A percentile compares a stretch with the other conserved stretches of the same genome.
These are phyloP conservation scores for Brassica cretica DNA, from an alignment of 345 rosid genomes.

Conservation along the genomic window DNA sequence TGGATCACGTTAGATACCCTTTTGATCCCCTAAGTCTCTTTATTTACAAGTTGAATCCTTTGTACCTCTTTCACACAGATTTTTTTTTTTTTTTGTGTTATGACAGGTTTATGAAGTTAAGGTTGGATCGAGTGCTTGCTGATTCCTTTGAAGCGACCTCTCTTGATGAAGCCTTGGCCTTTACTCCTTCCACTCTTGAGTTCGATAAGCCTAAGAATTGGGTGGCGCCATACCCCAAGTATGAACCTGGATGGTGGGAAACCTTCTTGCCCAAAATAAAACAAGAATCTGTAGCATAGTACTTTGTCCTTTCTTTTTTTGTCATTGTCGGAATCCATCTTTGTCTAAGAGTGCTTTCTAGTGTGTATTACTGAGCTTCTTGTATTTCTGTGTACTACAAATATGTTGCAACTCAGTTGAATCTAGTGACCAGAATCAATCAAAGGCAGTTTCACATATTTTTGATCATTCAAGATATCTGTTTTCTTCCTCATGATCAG, in stretches of 20 bases:
- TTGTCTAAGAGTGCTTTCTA: slow-evolving; percentile 10
- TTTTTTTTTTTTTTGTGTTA: not conserved
- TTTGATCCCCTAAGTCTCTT: not conserved
- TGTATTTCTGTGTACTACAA: not conserved
- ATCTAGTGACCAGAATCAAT: not conserved
- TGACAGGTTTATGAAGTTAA: slow-evolving; percentile 88
- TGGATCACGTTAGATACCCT: slow-evolving; percentile 81
- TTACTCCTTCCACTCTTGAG: slow-evolving; percentile 60
- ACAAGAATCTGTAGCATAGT: slow-evolving; percentile 43
- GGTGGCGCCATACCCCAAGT: slow-evolving; percentile 93
- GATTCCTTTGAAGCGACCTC: slow-evolving; percentile 67
- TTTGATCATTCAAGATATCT: slow-evolving; percentile 6
- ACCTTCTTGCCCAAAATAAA: slow-evolving; percentile 64
- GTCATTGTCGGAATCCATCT: not conserved
- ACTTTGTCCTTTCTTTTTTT: not conserved
- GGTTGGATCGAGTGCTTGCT: slow-evolving; percentile 89
- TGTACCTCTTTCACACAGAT: not conserved
- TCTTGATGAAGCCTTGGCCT: slow-evolving; percentile 79
- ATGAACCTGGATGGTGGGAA: slow-evolving; percentile 95
- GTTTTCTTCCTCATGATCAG: not conserved
- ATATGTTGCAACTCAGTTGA: slow-evolving; percentile 17
- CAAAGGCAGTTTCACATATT: not conserved
- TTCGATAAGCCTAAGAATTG: slow-evolving; percentile 84
- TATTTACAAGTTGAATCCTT: not conserved
- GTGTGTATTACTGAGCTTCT: slow-evolving; percentile 26